Percentiles rank a stretch among this genome's conserved stretches.
These are phyloP conservation scores for Scytalidium lignicola DNA, from an alignment of 2,329 filamentous ascomycete species.

Conservation along the genomic window DNA sequence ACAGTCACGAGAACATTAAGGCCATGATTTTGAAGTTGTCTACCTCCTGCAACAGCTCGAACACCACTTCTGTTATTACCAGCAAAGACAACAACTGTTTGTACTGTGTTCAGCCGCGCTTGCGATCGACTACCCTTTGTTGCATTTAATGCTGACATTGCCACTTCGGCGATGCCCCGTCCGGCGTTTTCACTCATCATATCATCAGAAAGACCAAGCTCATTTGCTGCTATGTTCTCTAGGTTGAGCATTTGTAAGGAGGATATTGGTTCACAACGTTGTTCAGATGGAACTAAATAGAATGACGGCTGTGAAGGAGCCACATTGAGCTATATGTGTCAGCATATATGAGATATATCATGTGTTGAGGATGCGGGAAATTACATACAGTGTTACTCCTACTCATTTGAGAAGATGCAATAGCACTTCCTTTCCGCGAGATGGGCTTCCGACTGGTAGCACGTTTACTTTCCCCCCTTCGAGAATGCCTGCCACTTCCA, in stretches of 20 bases:
- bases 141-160: slow-evolving; percentile 59
- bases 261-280: slow-evolving; percentile 57
- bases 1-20: slow-evolving; percentile 78
- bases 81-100: slow-evolving; percentile 67
- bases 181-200: slow-evolving; percentile 91
- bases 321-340: slow-evolving; percentile 16
- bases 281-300: slow-evolving; percentile 49
- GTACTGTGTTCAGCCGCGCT: slow-evolving; percentile 31
- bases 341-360: slow-evolving; percentile 9
- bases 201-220: slow-evolving; percentile 81
- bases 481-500: slow-evolving; percentile 35
- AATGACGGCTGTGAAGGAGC: slow-evolving; percentile 31
- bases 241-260: slow-evolving; percentile 86
- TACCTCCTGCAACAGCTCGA: slow-evolving; percentile 76
- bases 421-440: slow-evolving; percentile 28
- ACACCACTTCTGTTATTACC: slow-evolving; percentile 93
- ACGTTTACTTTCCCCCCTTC: slow-evolving; percentile 31
- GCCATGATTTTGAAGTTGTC: slow-evolving; percentile 81
- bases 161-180: slow-evolving; percentile 80
- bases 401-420: slow-evolving; percentile 9
- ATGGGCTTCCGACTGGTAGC: slow-evolving; percentile 26
- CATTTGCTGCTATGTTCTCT: slow-evolving; percentile 83
- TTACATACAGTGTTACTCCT: neutral
- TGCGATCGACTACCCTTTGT: slow-evolving; percentile 27
- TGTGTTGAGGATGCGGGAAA: slow-evolving; percentile 3